Evolutionary conservation across 2,329 filamentous ascomycete genomes (phyloP), one percentile per base, ranked within the genome.

Genomic region (Knufia petricola): DNA sequence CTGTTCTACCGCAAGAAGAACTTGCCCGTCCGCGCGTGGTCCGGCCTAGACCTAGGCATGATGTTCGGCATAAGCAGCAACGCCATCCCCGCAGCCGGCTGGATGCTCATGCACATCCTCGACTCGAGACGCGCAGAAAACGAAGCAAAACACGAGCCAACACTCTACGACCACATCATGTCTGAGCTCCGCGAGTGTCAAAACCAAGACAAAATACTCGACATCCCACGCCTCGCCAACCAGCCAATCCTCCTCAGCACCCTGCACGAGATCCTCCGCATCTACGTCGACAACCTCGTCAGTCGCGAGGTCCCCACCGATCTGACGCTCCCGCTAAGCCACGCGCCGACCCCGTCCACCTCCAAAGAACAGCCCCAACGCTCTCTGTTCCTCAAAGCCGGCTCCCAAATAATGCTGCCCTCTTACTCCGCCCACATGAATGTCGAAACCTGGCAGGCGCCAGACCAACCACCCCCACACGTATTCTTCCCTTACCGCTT

Each of bases 101-200:
- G 70, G 70, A 61, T 70, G 54, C 54, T 73, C 0, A 64, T 65
- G 46, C 66, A 72, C 43, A 58, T 72, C 8, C 65, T 64, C 49
- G 61, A 64, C 8, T 66, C 71, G 19, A 49, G 46, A 9, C 49
- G 49, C 12, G 34, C 48, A 8, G 60, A 66, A 9, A 62, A 72
- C 2, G 59, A 71, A 1, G 59, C 58, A 24, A 61, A 66, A 20
- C 59, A 19, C 23, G 44, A 47, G 21, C 44, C 2, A 4, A 38
- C 31, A 19, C 23, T 47, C 3, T 47, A 26, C 34, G 23, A 24
- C 20, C 24, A 38, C 32, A 30, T 72, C 21, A 64, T 65, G 12
- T 61, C 64, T 2, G 69, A 72, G 53, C 61, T 71, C 64, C 3
- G 57, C 52, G 13, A 20, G 64, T 64, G 62, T 50, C 67, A 32